Evolutionary conservation across 441 rosid species (phyloP), one percentile per base, ranked within the genome.

Genomic region (Bruguiera hainesii): DNA sequence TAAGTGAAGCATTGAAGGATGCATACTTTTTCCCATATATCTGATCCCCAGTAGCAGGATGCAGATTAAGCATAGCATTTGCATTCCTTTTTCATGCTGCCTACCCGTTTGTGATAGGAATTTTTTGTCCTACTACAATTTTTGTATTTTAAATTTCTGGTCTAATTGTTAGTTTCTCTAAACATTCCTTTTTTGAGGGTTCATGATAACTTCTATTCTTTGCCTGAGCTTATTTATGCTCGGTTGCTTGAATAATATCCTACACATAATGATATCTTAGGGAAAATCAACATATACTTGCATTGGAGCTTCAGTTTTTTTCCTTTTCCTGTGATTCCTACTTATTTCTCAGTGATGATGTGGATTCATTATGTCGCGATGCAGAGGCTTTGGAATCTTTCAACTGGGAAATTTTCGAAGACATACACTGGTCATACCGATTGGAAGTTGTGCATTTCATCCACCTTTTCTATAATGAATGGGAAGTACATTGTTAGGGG

Each of bases 381-480:
- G 76, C 93, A 89, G 98, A 85, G 97, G 73, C 87, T 94, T 49
- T 91, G 99, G 99, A 88, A 89, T 80, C 78, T 84, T 52, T 73
- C 91, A 16, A 80, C 91, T 13, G 92, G 89, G 67, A 94, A 91
- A 65, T 83, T 80, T 73, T 73, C 87, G 65, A 91, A 94, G 83
- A 91, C 97, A 59, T 94, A 91, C 78, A 79, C 83, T n/a, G 93
- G 97, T 69, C 99, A 91, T 59, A 52, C 48, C 5, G 91, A 89
- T 74, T 78, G 90, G 0, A 87, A 94, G 74, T 91, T 67, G 73
- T 83, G 93, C 67, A 67, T 86, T 65, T 79, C 97, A 29, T 82
- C 99, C 5, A 73, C 90, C 29, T 94, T 94, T 75, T 91, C 99
- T 0, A 74, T 84, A 51, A 91, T 92, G 55, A 88, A 87, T 67